A percentile compares a stretch with the other conserved stretches of the same genome.
Evolutionary conservation across 2,329 filamentous ascomycete species (phyloP).

Genomic region (Ascochyta lentis): DNA sequence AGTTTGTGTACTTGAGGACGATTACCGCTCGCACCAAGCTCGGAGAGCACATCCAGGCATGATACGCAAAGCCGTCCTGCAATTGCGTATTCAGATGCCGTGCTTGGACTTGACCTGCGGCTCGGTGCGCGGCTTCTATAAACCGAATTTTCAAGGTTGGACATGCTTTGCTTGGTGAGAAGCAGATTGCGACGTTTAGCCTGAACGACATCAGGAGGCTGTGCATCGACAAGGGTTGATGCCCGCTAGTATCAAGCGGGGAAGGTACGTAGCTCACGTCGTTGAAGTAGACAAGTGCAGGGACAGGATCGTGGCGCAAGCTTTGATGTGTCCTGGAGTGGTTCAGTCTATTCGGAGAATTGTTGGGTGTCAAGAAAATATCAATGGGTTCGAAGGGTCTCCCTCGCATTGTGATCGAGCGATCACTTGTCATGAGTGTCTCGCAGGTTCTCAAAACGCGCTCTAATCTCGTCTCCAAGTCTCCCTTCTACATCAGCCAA

Average conservation of each 20-base stretch:
- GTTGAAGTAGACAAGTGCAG: not conserved
- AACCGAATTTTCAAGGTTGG: not conserved
- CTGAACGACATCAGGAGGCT: not conserved
- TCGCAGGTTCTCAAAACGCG: conserved; percentile 71
- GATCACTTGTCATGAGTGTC: conserved; percentile 44
- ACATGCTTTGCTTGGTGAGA: not conserved
- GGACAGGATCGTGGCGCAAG: not conserved
- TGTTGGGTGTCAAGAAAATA: not conserved
- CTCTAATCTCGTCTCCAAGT: conserved; percentile 75
- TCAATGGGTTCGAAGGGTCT: no score
- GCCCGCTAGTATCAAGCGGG: not conserved
- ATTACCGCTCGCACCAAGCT: not conserved
- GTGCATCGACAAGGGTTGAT: not conserved
- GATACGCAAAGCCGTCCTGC: not conserved
- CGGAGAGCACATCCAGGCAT: not conserved
- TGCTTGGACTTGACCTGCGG: not conserved
- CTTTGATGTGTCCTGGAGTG: not conserved
- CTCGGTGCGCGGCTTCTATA: not conserved
- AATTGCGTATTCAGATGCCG: not conserved
- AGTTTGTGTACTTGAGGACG: not conserved
- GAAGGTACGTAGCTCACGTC: not conserved
- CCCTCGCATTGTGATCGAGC: not conserved
- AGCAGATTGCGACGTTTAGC: not conserved
- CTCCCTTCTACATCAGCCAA: conserved; percentile 75
- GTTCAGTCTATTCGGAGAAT: not conserved